Base-by-base conservation (phyloP, 371 early-diverging fungal species). In the Apophysomyces elegans region DNA sequence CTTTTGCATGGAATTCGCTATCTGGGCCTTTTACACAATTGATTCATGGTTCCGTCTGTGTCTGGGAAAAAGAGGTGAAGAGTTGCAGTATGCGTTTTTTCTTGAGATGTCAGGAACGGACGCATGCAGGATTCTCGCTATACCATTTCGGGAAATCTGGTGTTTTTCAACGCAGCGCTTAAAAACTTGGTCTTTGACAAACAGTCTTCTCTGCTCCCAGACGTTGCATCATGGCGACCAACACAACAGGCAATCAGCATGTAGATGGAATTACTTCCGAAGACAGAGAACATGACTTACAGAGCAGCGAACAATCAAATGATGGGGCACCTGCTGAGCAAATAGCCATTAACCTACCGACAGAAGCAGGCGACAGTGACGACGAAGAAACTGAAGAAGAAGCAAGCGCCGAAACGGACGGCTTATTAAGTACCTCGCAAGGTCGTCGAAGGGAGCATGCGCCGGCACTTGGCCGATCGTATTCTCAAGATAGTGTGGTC, bases 401-500 rank as follows among this genome's bases (percentile, higher is more conserved):
- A 26, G 54, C 9, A 21, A 50, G 21, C 21, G 21, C 54, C 1
- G 54, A 50, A 21, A 50, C 54, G 9, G 54, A 50, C 54, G 21
- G 21, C 16, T 50, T 50, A 26, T 21, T 50, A 21, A 26, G n/a
- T 4, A 2, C 54, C 21, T 50, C 54, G 21, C 16, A 50, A 7
- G 21, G 54, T 26, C 54, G 54, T 9, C 54, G 54, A 21, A 50
- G 35, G 54, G 54, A 50, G 9, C 54, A 21, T 50, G 54, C 21
- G 32, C 54, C 54, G 4, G 54, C 54, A 1, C 54, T 50, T 16
- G 54, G 26, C 5, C 61, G 75, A 38, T 64, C 72, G 1, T 63
- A 65, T 26, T 75, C 75, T 8, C 68, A 75, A 61, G 72, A 76
- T 18, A 82, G 83, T 41, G 71, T 75, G 1, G 63, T 82, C 1